Base-by-base conservation (phyloP, 352 stramenopile species). In the Pythium rishiriense region DNA sequence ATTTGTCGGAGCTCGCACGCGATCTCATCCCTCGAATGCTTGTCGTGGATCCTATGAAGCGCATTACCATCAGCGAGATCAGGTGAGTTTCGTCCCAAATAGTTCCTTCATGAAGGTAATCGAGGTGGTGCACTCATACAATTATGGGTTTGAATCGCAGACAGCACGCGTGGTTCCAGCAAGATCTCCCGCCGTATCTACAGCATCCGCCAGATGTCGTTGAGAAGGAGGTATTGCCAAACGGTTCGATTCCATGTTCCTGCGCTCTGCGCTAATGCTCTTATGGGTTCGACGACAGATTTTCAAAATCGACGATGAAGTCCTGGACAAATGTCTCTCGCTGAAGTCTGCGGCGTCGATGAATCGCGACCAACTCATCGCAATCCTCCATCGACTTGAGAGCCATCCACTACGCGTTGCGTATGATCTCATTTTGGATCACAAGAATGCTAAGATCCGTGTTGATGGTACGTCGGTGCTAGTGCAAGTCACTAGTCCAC, bases 21-120 rank as follows among this genome's bases (percentile, higher is more conserved):
- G 88, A 99, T 70, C 81, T 99, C 21, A 99, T 99, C 69, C 96
- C 97, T 45, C 85, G 96, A 28, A 99, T 99, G 96, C 81, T 99
- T 19, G 94, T 99, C 57, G 97, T 99, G 22, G 98, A 99, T 69
- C 98, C 98, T 3, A 98, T 99, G 90, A 99, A 99, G 79, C 88
- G 97, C 24, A 99, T 99, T 63, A 99, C 97, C 26, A 99, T 99
- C 64, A 81, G 96, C 4, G 97, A 99, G 74, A 99, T 99, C 78
- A 83, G 97, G 79, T 60, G n/a, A 15, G 55, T 21, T 7, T 5
- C 9, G 28, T 15, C n/a, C n/a, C n/a, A n/a, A n/a, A n/a, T n/a
- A n/a, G n/a, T n/a, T n/a, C n/a, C n/a, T n/a, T n/a, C n/a, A n/a
- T n/a, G n/a, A n/a, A n/a, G n/a, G n/a, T n/a, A n/a, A n/a, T n/a